Conservation (phyloP, 441 rosid genomes). For the Pelargonium cotyledonis region DNA sequence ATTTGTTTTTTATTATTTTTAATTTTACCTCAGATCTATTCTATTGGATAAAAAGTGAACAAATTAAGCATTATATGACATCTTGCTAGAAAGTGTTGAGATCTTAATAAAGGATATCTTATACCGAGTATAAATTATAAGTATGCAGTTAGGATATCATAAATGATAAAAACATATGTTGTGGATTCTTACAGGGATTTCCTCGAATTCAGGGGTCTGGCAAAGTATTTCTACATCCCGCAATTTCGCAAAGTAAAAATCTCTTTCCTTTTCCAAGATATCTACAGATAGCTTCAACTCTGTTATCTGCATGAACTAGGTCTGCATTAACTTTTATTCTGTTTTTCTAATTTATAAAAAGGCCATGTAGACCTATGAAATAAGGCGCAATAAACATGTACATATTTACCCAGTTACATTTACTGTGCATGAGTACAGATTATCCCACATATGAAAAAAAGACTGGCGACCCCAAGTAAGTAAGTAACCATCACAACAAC, state of each 20-base stretch:
- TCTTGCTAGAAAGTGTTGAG: too few relatives aligned
- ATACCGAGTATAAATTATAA: too few relatives aligned
- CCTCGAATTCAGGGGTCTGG: constrained; percentile 63
- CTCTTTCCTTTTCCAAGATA: constrained; percentile 79
- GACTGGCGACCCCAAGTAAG: background rate
- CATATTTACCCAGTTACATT: background rate
- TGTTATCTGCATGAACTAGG: constrained; percentile 38
- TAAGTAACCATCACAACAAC: background rate
- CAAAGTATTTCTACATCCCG: constrained; percentile 84
- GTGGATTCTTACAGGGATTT: constrained; percentile 46
- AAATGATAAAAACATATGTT: background rate
- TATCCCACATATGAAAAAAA: background rate
- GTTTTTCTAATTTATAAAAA: background rate
- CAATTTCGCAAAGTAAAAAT: constrained; percentile 85
- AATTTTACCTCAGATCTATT: too few relatives aligned
- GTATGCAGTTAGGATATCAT: background rate
- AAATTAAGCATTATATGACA: too few relatives aligned
- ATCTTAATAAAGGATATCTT: too few relatives aligned
- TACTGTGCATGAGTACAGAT: background rate
- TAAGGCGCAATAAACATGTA: background rate
- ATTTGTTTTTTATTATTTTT: too few relatives aligned
- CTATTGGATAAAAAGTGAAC: too few relatives aligned
- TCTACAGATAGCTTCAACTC: constrained; percentile 74
- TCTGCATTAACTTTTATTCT: background rate
- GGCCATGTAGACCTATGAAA: background rate